Percentiles rank a stretch among this genome's conserved stretches.
Evolutionary conservation across 805 yeast species (phyloP).

Genomic region (Zygoascus ofunaensis): DNA sequence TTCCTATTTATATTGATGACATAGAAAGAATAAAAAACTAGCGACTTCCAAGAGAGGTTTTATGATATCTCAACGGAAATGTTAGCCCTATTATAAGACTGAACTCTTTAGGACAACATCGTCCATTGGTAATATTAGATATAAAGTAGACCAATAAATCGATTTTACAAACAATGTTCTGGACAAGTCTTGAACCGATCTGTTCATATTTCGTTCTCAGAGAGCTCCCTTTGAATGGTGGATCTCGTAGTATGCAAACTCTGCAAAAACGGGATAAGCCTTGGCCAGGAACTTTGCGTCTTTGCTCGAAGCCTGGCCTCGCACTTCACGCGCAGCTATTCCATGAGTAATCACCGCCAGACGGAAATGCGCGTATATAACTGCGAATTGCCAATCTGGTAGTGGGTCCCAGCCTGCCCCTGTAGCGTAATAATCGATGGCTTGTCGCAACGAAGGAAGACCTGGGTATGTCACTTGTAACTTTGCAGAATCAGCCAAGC

Average conservation of each 20-base stretch:
- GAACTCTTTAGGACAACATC: no score
- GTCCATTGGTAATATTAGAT: no score
- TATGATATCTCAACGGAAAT: not conserved
- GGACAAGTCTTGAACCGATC: no score
- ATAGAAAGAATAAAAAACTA: not conserved
- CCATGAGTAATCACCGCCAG: constrained; percentile 54
- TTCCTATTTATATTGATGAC: not conserved
- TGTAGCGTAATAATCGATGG: constrained; percentile 19
- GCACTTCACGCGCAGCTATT: constrained; percentile 44
- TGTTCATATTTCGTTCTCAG: no score
- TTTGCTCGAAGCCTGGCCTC: constrained; percentile 48
- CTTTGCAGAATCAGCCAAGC: constrained; percentile 5
- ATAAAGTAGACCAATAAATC: no score
- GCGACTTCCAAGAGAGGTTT: not conserved
- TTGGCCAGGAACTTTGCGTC: constrained; percentile 36
- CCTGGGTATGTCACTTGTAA: constrained; percentile 4
- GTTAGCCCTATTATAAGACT: no score
- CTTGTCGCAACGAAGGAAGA: constrained; percentile 19
- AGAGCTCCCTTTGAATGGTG: no score
- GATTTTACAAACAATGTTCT: no score
- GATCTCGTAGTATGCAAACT: constrained; percentile 22
- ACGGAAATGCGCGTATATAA: constrained; percentile 46
- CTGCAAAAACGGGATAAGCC: constrained; percentile 26
- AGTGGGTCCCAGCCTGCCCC: constrained; percentile 37
- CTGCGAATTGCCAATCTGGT: constrained; percentile 43